These are phyloP conservation scores for Arthrobotrys conoides DNA, from an alignment of 2,329 filamentous ascomycete genomes.

Conservation along the genomic window DNA sequence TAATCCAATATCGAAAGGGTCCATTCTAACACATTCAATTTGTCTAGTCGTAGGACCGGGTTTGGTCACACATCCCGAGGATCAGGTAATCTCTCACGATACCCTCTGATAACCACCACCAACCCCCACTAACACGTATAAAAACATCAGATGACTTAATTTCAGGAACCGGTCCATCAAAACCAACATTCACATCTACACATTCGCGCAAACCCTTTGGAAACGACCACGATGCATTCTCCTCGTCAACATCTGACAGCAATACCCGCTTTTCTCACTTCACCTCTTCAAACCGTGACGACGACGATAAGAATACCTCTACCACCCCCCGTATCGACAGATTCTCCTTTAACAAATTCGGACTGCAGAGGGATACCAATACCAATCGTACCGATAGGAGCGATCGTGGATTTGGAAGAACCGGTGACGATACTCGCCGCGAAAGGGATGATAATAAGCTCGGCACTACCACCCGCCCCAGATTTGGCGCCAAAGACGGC, in stretches of 20 bases:
- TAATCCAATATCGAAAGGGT: too few relatives aligned
- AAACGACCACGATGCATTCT: slow-evolving; percentile 41
- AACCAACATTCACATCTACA: slow-evolving; percentile 71
- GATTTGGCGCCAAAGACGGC: slow-evolving; percentile 46
- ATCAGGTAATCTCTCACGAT: slow-evolving; percentile 61
- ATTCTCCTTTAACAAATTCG: slow-evolving; percentile 63
- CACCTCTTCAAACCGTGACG: slow-evolving; percentile 45
- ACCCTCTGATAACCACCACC: slow-evolving; percentile 3
- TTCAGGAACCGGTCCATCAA: slow-evolving; percentile 69
- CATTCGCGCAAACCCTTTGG: slow-evolving; percentile 66
- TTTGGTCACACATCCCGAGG: slow-evolving; percentile 63
- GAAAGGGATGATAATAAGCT: slow-evolving; percentile 61
- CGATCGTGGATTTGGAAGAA: slow-evolving; percentile 61
- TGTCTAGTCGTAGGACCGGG: slow-evolving; percentile 44
- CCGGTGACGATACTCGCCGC: slow-evolving; percentile 61
- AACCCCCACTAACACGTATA: slow-evolving; percentile 21
- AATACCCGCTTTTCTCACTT: slow-evolving; percentile 61
- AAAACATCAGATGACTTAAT: slow-evolving; percentile 69
- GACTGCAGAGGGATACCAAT: slow-evolving; percentile 61
- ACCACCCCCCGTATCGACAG: slow-evolving; percentile 62
- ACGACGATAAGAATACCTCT: slow-evolving; percentile 61
- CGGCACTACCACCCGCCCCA: slow-evolving; percentile 16
- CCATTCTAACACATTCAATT: neutral
- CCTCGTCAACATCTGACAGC: slow-evolving; percentile 61
- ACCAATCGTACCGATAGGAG: slow-evolving; percentile 61